phyloP scores from a whole-genome alignment of 805 yeast genomes.

The Blastobotrys mokoenaii region DNA sequence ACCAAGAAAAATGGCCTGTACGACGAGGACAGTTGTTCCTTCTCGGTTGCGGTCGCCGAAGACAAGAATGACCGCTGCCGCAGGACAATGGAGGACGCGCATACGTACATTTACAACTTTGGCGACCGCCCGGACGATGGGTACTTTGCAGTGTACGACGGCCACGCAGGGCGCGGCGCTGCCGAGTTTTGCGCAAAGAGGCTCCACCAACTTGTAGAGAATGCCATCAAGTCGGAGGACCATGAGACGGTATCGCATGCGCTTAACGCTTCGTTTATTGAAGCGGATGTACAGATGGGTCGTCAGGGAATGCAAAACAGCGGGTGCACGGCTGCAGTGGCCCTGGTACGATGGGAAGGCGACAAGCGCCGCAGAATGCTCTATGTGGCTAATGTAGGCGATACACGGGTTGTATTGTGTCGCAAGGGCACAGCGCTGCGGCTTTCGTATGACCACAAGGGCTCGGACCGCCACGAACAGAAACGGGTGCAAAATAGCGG shows the following conservation, averaged over 20 bases:
- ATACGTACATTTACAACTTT: conserved; percentile 79
- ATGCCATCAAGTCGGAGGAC: conserved; percentile 26
- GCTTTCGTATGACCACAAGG: conserved; percentile 86
- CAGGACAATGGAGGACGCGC: conserved; percentile 88
- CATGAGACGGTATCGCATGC: conserved; percentile 1
- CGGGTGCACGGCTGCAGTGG: conserved; percentile 95
- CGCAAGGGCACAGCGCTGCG: conserved; percentile 66
- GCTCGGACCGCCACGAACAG: conserved; percentile 68
- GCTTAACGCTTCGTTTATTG: conserved; percentile 58
- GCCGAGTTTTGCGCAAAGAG: conserved; percentile 92
- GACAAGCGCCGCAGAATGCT: conserved; percentile 45
- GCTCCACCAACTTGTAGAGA: conserved; percentile 53
- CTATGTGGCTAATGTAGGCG: conserved; percentile 94
- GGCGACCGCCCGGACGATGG: conserved; percentile 80
- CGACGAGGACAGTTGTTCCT: conserved; percentile 25
- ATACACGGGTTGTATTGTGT: conserved; percentile 74
- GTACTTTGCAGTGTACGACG: conserved; percentile 91
- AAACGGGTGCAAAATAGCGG: conserved; percentile 69
- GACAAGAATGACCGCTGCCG: conserved; percentile 36
- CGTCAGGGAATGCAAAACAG: conserved; percentile 58
- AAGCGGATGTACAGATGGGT: conserved; percentile 63
- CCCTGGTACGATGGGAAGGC: conserved; percentile 53
- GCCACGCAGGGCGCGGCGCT: conserved; percentile 90
- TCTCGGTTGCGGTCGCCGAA: conserved; percentile 86
- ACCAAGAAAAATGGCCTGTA: background rate